Base-by-base conservation (phyloP, 1,284 basidiomycete genomes). In the Violaceomyces palustris region DNA sequence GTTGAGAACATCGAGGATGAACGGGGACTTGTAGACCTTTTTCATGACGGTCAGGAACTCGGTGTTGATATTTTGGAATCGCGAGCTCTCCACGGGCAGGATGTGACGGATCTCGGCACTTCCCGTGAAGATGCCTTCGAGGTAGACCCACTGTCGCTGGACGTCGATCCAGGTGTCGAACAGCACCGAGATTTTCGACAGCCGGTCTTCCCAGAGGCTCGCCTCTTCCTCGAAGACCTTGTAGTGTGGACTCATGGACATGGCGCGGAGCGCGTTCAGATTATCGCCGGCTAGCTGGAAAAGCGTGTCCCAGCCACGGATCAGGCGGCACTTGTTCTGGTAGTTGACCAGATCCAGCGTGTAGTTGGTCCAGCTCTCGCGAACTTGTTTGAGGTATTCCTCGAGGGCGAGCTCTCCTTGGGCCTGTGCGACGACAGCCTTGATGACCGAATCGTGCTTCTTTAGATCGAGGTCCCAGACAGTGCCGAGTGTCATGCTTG, bases 111-210 rank as follows among this genome's bases (percentile, higher is more conserved):
- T 72, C 45, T 69, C 75, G 90, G 97, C 82, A 93, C 90, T 96
- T 31, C 92, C 91, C n/a, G 90, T 89, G 76, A 99, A 99, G 69
- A 99, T 97, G 40, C 94, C 94, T 46, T 98, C 93, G 41, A 99
- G 80, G 72, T 99, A 99, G 1, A 99, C 94, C 94, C 94, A 99
- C 78, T 98, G 94, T 4, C 94, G 83, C 69, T 99, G 96, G 12
- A 99, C 94, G 61, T 98, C 94, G 63, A 97, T 94, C 94, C 94
- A 98, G 28, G 97, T 86, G 74, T 98, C 92, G 72, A 99, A 99
- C 12, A 98, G 80, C 22, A 94, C 89, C 34, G 67, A 64, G 42
- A 73, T 59, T 43, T 68, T 66, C 28, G 64, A 63, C 11, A 73
- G 55, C 12, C 67, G 49, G 27, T 76, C 75, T 34, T 74, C 73